These are phyloP conservation scores for Ophiocordyceps camponoti-saundersi DNA, from an alignment of 2,329 filamentous ascomycete species.

Conservation along the genomic window DNA sequence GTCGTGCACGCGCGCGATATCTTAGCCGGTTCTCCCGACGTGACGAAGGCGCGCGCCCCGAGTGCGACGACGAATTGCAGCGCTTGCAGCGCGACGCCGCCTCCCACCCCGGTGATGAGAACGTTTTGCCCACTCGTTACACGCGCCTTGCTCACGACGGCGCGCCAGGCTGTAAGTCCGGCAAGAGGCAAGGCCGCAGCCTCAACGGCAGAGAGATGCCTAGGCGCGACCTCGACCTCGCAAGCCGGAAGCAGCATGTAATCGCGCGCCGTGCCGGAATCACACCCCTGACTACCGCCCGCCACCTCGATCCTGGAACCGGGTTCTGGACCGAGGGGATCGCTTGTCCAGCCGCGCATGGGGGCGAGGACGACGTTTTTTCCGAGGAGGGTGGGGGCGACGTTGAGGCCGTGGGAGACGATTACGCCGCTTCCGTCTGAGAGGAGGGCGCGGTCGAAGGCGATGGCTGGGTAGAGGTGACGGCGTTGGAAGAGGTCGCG, in stretches of 20 bases:
- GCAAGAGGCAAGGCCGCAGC: slow-evolving; percentile 74
- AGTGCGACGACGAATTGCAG: slow-evolving; percentile 62
- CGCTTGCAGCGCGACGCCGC: slow-evolving; percentile 72
- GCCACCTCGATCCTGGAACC: slow-evolving; percentile 40
- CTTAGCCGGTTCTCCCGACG: slow-evolving; percentile 58
- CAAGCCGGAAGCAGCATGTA: slow-evolving; percentile 48
- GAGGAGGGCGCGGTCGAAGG: slow-evolving; percentile 62
- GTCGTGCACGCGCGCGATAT: slow-evolving; percentile 48
- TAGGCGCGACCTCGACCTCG: slow-evolving; percentile 63
- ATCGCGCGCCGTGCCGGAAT: slow-evolving; percentile 57
- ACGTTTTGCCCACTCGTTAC: slow-evolving; percentile 56
- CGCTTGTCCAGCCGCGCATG: slow-evolving; percentile 57
- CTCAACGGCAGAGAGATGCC: slow-evolving; percentile 54
- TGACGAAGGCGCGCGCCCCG: slow-evolving; percentile 69
- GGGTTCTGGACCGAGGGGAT: slow-evolving; percentile 57
- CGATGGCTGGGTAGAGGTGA: slow-evolving; percentile 74
- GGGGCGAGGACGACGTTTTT: slow-evolving; percentile 68
- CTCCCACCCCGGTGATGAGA: slow-evolving; percentile 80
- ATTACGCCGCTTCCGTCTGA: slow-evolving; percentile 72
- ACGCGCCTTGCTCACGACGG: slow-evolving; percentile 61
- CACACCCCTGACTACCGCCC: slow-evolving; percentile 47
- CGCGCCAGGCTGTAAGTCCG: slow-evolving; percentile 78
- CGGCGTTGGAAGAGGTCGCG: slow-evolving; percentile 90
- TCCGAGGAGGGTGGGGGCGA: slow-evolving; percentile 20
- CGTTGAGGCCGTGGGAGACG: slow-evolving; percentile 38